Evolutionary conservation across 1,139 yeast genomes (phyloP).

Genomic region (Geotrichum aggregatum): DNA sequence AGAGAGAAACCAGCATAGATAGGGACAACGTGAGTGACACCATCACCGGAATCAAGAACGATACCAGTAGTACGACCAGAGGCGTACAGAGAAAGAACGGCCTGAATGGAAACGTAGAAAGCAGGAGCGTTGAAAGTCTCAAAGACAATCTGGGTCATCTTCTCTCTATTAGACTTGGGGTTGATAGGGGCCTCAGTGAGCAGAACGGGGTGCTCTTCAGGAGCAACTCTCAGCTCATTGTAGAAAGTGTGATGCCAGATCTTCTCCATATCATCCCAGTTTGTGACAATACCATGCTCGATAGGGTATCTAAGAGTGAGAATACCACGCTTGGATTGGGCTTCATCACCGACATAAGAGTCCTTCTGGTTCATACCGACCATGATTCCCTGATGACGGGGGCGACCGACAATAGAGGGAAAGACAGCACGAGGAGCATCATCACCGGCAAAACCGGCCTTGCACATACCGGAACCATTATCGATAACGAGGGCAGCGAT

Average conservation of each 20-base stretch:
- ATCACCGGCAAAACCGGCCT: conserved; percentile 99
- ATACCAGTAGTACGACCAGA: conserved; percentile 99
- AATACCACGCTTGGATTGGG: conserved; percentile 99
- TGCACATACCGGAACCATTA: conserved; percentile 99
- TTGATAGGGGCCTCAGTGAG: conserved; percentile 99
- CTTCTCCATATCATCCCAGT: conserved; percentile 99
- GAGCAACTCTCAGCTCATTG: conserved; percentile 97
- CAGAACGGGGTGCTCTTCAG: conserved; percentile 97
- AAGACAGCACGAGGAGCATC: conserved; percentile 99
- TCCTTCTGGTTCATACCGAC: conserved; percentile 99
- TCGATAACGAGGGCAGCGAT: conserved; percentile 77
- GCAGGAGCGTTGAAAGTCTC: conserved; percentile 99
- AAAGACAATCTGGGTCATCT: conserved; percentile 98
- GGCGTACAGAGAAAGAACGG: conserved; percentile 94
- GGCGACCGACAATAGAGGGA: conserved; percentile 99
- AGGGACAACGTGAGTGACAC: conserved; percentile 99
- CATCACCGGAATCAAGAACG: conserved; percentile 99
- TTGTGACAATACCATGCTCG: conserved; percentile 99
- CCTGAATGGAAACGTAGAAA: conserved; percentile 97
- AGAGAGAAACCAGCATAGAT: conserved; percentile 99
- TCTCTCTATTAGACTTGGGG: conserved; percentile 98
- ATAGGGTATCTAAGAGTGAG: conserved; percentile 97
- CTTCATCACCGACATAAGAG: conserved; percentile 99
- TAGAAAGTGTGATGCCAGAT: conserved; percentile 98
- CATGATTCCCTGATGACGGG: conserved; percentile 98